Conservation (phyloP, 2,329 filamentous ascomycete species). For the Ophiostoma montium region DNA sequence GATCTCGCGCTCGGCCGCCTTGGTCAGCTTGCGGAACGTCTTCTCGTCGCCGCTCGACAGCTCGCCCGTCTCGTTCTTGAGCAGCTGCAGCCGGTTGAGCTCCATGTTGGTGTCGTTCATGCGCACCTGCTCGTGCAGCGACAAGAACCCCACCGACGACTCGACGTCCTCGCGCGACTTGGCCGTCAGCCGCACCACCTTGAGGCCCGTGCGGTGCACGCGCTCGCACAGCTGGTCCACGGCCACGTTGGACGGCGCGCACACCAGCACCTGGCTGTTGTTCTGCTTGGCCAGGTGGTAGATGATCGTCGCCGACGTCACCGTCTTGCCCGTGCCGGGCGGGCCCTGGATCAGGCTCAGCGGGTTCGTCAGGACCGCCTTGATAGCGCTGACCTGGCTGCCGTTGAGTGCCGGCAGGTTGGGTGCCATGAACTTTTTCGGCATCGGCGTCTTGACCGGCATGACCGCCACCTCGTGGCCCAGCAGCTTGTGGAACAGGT, state of each 20-base stretch:
- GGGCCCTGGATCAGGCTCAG: slow-evolving; percentile 93
- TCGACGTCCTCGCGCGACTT: slow-evolving; percentile 98
- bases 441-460: slow-evolving; percentile 88
- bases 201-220: slow-evolving; percentile 84
- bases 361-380: slow-evolving; percentile 84
- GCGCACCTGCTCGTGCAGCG: slow-evolving; percentile 90
- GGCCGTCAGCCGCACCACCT: slow-evolving; percentile 94
- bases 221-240: slow-evolving; percentile 97
- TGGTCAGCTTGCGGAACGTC: slow-evolving; percentile 91
- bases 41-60: slow-evolving; percentile 94
- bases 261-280: slow-evolving; percentile 86
- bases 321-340: slow-evolving; percentile 94
- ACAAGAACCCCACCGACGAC: slow-evolving; percentile 91
- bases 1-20: slow-evolving; percentile 88
- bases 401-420: slow-evolving; percentile 88
- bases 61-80: slow-evolving; percentile 85
- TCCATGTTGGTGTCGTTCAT: slow-evolving; percentile 96
- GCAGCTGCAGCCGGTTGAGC: slow-evolving; percentile 77
- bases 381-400: slow-evolving; percentile 93
- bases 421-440: slow-evolving; percentile 92
- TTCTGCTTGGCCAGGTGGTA: slow-evolving; percentile 95
- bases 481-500: slow-evolving; percentile 93
- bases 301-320: slow-evolving; percentile 96
- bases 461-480: slow-evolving; percentile 90
- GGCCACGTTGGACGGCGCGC: slow-evolving; percentile 93